Base-by-base conservation (phyloP, 2,329 filamentous ascomycete genomes). In the Colletotrichum sp. region DNA sequence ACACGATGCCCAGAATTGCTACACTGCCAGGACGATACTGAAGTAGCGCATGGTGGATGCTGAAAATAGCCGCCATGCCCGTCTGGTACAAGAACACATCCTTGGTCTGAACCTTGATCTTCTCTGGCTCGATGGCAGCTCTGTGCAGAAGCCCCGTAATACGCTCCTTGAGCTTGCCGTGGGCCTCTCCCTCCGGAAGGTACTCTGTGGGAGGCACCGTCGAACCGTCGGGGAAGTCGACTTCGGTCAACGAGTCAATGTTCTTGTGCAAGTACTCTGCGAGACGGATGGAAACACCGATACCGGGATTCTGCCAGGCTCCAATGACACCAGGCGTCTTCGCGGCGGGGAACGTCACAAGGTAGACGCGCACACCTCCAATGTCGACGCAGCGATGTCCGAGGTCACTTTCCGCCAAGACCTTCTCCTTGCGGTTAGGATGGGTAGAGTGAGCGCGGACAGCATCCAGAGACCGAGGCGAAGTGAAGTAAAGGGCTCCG, bases 61-160 rank as follows among this genome's bases (percentile, higher is more conserved):
- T 81, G 71, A 86, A 89, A 13, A 92, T 87, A 30, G 87, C 85
- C 1, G 87, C 87, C 90, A 92, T 92, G 30, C 90, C 90, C 0
- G 88, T 88, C 7, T 87, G 86, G 78, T 89, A 91, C 25, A 92
- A 82, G 66, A 86, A 90, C 2, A 92, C 86, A 76, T 92, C 89
- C 5, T 83, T 82, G 6, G 78, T 71, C 1, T n/a, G 70, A 2
- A 83, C 80, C 64, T 78, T 78, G 66, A 78, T 71, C n/a, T 80
- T 78, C 8, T 78, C 78, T 2, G 80, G 74, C 8, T 84, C 79
- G 29, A 83, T 80, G 2, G 87, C 81, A 1, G 86, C 87, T 7
- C 87, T 84, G 70, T 85, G 84, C 16, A 89, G 78, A 15, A 90
- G 80, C 4, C 82, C 81, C 2, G 82, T 79, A 66, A 91, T 86